Evolutionary conservation across 108 stramenopile species (phyloP).

Genomic region (Skeletonema potamos): DNA sequence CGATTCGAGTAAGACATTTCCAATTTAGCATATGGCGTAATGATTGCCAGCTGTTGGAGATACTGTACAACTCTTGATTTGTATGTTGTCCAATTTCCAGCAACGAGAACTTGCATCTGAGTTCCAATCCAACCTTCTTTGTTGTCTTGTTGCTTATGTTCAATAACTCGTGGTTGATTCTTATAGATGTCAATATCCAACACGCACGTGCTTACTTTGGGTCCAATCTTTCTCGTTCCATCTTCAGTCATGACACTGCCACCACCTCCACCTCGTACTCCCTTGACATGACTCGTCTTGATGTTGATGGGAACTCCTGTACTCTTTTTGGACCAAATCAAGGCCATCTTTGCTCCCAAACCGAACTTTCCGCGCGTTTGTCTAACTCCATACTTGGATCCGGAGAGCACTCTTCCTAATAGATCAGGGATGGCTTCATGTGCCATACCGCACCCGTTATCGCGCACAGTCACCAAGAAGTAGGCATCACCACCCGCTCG

Average conservation of each 20-base stretch:
- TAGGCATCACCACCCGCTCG: slow-evolving; percentile 60
- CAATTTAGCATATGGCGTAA: slow-evolving; percentile 93
- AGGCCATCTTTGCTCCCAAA: slow-evolving; percentile 96
- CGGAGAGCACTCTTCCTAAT: slow-evolving; percentile 90
- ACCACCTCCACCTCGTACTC: slow-evolving; percentile 10
- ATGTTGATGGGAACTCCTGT: slow-evolving; percentile 91
- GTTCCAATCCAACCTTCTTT: slow-evolving; percentile 80
- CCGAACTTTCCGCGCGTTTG: slow-evolving; percentile 98
- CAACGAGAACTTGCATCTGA: slow-evolving; percentile 83
- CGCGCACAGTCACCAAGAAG: slow-evolving; percentile 83
- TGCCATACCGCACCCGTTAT: slow-evolving; percentile 97
- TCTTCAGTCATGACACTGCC: slow-evolving; percentile 21
- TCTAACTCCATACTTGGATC: slow-evolving; percentile 94
- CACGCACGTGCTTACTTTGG: slow-evolving; percentile 66
- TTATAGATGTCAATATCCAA: slow-evolving; percentile 96
- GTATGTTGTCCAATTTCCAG: slow-evolving; percentile 94
- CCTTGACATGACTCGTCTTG: slow-evolving; percentile 53
- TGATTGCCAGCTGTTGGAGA: slow-evolving; percentile 94
- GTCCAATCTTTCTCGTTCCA: slow-evolving; percentile 41
- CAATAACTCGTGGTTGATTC: slow-evolving; percentile 80
- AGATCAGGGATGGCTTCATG: slow-evolving; percentile 91
- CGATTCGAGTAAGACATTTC: slow-evolving; percentile 66
- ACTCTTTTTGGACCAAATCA: slow-evolving; percentile 96
- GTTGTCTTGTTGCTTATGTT: slow-evolving; percentile 75
- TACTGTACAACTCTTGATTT: slow-evolving; percentile 88